A percentile compares a stretch with the other conserved stretches of the same genome.
Conservation (phyloP, 257 asterid species). For the Salvia splendens region DNA sequence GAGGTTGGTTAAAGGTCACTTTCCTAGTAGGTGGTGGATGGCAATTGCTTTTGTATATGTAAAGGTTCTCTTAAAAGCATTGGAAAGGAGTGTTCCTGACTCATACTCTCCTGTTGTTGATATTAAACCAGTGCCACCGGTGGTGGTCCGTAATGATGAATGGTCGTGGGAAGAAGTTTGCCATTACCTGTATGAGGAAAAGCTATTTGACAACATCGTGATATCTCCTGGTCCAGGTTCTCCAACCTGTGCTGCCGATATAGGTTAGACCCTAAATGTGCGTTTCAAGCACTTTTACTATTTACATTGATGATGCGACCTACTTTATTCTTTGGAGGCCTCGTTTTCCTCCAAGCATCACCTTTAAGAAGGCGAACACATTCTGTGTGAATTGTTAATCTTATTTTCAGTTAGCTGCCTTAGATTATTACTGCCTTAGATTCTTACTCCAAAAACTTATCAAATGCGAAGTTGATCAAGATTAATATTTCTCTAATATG, state of each 20-base stretch:
- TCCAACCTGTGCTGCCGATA: constrained; percentile 82
- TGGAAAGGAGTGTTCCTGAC: constrained; percentile 22
- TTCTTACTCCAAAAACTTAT: neutral
- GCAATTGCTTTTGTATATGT: neutral
- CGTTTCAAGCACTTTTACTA: constrained; percentile 2
- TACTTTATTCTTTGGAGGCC: neutral
- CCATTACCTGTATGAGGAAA: constrained; percentile 70
- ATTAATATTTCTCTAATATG: neutral
- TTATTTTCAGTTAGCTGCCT: constrained; percentile 2
- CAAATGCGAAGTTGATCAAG: constrained; percentile 3
- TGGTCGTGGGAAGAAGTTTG: constrained; percentile 91
- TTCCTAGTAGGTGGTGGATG: constrained; percentile 12
- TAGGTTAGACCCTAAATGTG: constrained; percentile 53
- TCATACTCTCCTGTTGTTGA: constrained; percentile 21
- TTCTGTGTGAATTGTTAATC: neutral
- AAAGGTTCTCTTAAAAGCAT: neutral
- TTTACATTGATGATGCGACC: neutral
- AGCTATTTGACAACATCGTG: constrained; percentile 87
- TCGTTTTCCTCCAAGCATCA: constrained; percentile 1
- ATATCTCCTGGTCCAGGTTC: constrained; percentile 99
- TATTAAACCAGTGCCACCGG: constrained; percentile 78
- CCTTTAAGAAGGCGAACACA: constrained; percentile 4
- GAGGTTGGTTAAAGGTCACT: constrained; percentile 8
- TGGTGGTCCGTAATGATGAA: constrained; percentile 88
- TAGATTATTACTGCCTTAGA: constrained; percentile 7